These are phyloP conservation scores for Davidsoniella virescens DNA, from an alignment of 2,329 filamentous ascomycete species.

Conservation along the genomic window DNA sequence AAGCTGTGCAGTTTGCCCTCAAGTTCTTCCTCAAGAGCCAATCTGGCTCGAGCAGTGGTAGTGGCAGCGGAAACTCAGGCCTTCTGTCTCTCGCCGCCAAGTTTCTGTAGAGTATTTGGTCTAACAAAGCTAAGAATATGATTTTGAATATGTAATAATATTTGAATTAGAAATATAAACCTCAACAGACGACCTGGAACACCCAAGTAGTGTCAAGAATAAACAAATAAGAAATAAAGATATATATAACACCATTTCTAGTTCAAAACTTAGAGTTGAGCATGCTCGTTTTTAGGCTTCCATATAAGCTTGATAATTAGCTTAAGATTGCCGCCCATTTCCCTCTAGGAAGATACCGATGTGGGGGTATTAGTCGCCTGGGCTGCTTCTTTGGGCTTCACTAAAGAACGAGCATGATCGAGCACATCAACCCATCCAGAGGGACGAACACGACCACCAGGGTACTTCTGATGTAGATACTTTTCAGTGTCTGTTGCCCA, in stretches of 20 bases:
- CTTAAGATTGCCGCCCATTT: not conserved
- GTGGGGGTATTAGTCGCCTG: not conserved
- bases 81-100: slow-evolving; percentile 31
- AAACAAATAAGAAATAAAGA: no score
- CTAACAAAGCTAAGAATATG: not conserved
- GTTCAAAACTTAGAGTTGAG: no score
- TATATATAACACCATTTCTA: no score
- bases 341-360: not conserved
- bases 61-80: slow-evolving; percentile 29
- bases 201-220: no score
- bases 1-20: slow-evolving; percentile 71
- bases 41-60: slow-evolving; percentile 16
- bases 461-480: slow-evolving; percentile 33
- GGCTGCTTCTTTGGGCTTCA: not conserved
- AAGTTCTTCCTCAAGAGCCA: slow-evolving; percentile 79
- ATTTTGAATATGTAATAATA: not conserved
- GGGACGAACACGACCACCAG: slow-evolving; percentile 34
- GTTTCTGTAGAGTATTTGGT: slow-evolving; percentile 22
- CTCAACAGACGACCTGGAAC: not conserved
- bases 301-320: no score
- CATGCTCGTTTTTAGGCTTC: no score
- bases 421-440: slow-evolving; percentile 44
- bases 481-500: slow-evolving; percentile 42
- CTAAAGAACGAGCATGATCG: slow-evolving; percentile 17
- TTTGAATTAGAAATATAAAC: not conserved